phyloP scores from a whole-genome alignment of 2,329 filamentous ascomycete species.

The Epichloe baconii region DNA sequence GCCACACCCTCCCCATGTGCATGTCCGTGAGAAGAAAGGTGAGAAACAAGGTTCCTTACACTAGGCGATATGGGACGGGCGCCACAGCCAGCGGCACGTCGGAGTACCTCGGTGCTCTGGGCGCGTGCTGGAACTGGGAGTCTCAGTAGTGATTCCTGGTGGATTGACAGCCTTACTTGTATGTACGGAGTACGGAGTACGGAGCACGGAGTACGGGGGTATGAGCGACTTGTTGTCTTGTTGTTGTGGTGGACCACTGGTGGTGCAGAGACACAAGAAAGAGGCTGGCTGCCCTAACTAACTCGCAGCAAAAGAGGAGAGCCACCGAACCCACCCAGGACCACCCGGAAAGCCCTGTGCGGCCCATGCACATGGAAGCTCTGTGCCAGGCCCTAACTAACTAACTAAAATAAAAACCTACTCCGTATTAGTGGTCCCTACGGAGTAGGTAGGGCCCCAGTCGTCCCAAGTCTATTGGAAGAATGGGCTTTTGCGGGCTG shows the following conservation, averaged over 20 bases:
- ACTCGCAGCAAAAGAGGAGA: neutral
- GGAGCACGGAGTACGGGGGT: neutral
- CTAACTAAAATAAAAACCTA: too few species aligned
- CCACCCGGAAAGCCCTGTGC: neutral
- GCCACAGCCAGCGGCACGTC: neutral
- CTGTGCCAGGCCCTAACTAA: too few species aligned
- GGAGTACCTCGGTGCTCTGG: slow-evolving; percentile 1
- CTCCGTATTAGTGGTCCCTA: too few species aligned
- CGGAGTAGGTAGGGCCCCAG: too few species aligned
- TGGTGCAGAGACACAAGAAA: neutral
- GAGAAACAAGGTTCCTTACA: neutral
- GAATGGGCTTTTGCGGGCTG: neutral
- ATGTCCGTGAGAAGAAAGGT: neutral
- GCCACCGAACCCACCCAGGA: neutral
- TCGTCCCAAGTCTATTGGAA: neutral
- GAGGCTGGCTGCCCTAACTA: too few species aligned
- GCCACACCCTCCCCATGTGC: neutral
- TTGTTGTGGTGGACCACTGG: neutral
- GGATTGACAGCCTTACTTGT: too few species aligned
- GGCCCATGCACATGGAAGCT: neutral
- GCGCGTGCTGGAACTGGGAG: neutral
- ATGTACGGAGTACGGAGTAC: neutral
- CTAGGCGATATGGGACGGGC: neutral
- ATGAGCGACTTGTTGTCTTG: slow-evolving; percentile 3
- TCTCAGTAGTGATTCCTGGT: neutral